These are phyloP conservation scores for Coccomyxa sp. DNA, from an alignment of 139 green algal genomes.

Conservation along the genomic window DNA sequence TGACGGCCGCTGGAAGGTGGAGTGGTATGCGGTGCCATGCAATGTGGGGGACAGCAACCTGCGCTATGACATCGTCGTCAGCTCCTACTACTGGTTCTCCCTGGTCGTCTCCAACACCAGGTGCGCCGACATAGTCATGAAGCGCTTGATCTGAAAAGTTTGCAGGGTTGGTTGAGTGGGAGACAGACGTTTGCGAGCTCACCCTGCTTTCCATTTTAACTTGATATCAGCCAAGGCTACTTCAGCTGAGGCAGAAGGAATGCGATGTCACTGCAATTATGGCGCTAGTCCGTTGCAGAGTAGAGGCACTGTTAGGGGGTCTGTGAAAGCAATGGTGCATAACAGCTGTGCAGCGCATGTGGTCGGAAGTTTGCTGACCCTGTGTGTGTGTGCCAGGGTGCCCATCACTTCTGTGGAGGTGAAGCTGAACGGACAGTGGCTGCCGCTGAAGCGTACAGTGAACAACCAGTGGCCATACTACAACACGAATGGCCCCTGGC, in stretches of 20 bases:
- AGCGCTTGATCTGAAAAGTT: too few species aligned
- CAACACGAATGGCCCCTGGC: slow-evolving; percentile 10
- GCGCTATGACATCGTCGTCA: slow-evolving; percentile 13
- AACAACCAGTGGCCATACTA: slow-evolving; percentile 38
- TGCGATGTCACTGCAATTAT: too few species aligned
- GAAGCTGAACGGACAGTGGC: slow-evolving; percentile 15
- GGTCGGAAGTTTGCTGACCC: not conserved
- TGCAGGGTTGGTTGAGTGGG: too few species aligned
- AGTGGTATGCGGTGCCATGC: slow-evolving; percentile 30
- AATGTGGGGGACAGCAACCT: slow-evolving; percentile 20
- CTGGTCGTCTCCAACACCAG: slow-evolving; percentile 28
- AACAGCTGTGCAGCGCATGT: not conserved
- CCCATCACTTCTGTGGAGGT: slow-evolving; percentile 12
- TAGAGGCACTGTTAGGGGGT: too few species aligned
- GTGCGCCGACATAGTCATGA: not conserved
- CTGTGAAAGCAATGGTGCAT: too few species aligned
- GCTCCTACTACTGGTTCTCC: slow-evolving; percentile 21
- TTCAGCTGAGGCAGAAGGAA: too few species aligned
- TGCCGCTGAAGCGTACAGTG: not conserved
- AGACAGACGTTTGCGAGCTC: too few species aligned
- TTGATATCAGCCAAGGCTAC: too few species aligned
- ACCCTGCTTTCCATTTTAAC: too few species aligned
- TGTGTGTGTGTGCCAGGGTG: slow-evolving; percentile 6
- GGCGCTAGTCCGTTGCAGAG: too few species aligned
- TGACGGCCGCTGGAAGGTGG: slow-evolving; percentile 20